Evolutionary conservation across 495 filamentous ascomycete species (phyloP).

Genomic region (Friedmanniomyces endolithicus): DNA sequence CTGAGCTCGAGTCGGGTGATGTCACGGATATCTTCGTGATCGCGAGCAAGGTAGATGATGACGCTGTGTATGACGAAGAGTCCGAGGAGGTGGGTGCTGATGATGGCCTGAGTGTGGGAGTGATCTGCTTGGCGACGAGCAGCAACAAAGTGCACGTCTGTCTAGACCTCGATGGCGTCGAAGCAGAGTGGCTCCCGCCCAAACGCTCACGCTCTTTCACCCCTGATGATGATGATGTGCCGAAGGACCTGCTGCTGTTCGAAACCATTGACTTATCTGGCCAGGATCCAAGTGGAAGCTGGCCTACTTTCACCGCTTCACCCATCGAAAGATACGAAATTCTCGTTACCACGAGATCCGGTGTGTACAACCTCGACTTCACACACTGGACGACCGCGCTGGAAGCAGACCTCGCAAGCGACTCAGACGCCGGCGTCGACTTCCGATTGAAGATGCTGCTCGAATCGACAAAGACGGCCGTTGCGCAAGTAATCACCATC

Average conservation of each 20-base stretch:
- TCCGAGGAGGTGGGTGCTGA: slow-evolving; percentile 35
- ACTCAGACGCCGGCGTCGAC: slow-evolving; percentile 50
- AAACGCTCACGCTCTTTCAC: slow-evolving; percentile 16
- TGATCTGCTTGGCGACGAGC: slow-evolving; percentile 63
- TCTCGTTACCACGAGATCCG: slow-evolving; percentile 60
- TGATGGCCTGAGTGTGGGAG: slow-evolving; percentile 54
- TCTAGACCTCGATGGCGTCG: slow-evolving; percentile 65
- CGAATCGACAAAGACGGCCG: slow-evolving; percentile 45
- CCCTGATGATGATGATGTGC: slow-evolving; percentile 17
- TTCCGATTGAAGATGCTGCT: slow-evolving; percentile 64
- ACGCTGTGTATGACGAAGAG: slow-evolving; percentile 36
- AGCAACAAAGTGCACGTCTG: slow-evolving; percentile 65
- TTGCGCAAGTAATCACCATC: slow-evolving; percentile 43
- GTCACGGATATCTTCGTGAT: slow-evolving; percentile 50
- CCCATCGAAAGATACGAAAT: slow-evolving; percentile 61
- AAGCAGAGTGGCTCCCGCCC: slow-evolving; percentile 70
- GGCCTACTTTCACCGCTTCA: slow-evolving; percentile 66
- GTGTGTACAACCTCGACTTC: slow-evolving; percentile 59
- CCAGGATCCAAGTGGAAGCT: neutral
- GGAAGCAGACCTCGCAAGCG: slow-evolving; percentile 58
- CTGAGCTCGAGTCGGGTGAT: slow-evolving; percentile 54
- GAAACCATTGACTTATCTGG: slow-evolving; percentile 17
- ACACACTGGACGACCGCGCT: slow-evolving; percentile 62
- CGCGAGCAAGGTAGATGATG: slow-evolving; percentile 39
- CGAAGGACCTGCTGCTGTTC: slow-evolving; percentile 14